Percentiles rank a stretch among this genome's conserved stretches.
Conservation (phyloP, 148 eudicot species). For the Arctostaphylos glauca region DNA sequence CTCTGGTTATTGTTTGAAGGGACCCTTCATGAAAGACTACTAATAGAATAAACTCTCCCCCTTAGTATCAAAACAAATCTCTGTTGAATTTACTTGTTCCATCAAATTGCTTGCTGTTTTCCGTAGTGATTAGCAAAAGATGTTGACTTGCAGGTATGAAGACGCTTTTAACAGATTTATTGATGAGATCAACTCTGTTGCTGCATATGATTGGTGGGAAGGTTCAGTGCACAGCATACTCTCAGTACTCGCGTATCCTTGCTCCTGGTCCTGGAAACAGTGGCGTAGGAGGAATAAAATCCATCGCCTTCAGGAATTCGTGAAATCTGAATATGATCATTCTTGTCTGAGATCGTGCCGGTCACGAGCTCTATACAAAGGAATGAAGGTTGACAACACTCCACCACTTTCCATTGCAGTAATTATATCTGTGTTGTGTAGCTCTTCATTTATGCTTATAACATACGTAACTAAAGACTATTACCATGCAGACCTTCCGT, state of each 20-base stretch:
- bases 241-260: slow-evolving; percentile 78
- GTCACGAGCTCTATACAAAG: slow-evolving; percentile 85
- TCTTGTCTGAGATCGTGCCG: slow-evolving; percentile 85
- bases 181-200: slow-evolving; percentile 77
- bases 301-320: slow-evolving; percentile 76
- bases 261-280: slow-evolving; percentile 94
- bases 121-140: slow-evolving; percentile 1
- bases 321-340: slow-evolving; percentile 85
- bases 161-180: slow-evolving; percentile 86
- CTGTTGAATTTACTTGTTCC: slow-evolving; percentile 6
- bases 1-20: slow-evolving; percentile 6
- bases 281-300: slow-evolving; percentile 82
- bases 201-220: slow-evolving; percentile 97
- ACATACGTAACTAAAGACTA: neutral
- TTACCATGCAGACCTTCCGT: neutral
- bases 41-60: slow-evolving; percentile 6
- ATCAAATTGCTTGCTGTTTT: slow-evolving; percentile 10
- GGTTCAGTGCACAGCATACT: slow-evolving; percentile 86
- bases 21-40: neutral
- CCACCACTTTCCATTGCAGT: neutral
- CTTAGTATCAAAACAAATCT: neutral
- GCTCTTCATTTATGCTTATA: neutral
- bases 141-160: slow-evolving; percentile 59
- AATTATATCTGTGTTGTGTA: neutral
- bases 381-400: slow-evolving; percentile 67